Percentiles rank a stretch among this genome's conserved stretches.
Conservation (phyloP, 768 basidiomycete genomes). For the Pisolithus microcarpus region DNA sequence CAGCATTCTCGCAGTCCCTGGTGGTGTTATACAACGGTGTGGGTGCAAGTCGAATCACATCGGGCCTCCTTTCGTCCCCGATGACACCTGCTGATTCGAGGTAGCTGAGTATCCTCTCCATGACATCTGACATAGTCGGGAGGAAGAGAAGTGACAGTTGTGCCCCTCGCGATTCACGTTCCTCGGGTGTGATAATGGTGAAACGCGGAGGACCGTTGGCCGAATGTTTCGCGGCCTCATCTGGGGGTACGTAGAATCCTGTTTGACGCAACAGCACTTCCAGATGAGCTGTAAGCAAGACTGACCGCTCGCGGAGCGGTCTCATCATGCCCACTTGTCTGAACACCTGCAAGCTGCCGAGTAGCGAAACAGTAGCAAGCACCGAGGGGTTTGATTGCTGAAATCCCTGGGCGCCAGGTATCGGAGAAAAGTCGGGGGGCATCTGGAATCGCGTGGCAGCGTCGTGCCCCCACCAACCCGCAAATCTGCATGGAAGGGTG, state of each 20-base stretch:
- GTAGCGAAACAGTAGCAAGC: constrained; percentile 68
- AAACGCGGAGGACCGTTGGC: constrained; percentile 43
- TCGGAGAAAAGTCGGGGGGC: constrained; percentile 76
- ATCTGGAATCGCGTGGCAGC: constrained; percentile 82
- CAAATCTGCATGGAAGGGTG: constrained; percentile 46
- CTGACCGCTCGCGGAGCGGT: constrained; percentile 60
- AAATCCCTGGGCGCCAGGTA: constrained; percentile 88
- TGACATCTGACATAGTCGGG: constrained; percentile 47
- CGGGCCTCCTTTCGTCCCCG: constrained; percentile 87
- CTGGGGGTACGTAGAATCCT: constrained; percentile 51
- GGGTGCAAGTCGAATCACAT: constrained; percentile 87
- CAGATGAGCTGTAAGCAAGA: constrained; percentile 63
- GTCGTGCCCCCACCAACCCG: constrained; percentile 99
- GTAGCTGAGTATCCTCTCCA: constrained; percentile 60
- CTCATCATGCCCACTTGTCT: constrained; percentile 70
- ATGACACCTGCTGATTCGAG: constrained; percentile 70
- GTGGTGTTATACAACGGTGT: constrained; percentile 81
- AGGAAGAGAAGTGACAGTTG: constrained; percentile 85
- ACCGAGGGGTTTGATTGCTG: constrained; percentile 94
- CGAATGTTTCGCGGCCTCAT: constrained; percentile 25
- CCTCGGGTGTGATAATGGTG: constrained; percentile 86
- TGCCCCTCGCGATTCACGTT: constrained; percentile 64
- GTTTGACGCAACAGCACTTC: constrained; percentile 57
- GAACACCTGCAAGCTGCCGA: constrained; percentile 79
- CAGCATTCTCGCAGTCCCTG: constrained; percentile 69